These are phyloP conservation scores for Pseudogymnoascus sp. DNA, from an alignment of 2,329 filamentous ascomycete species.

Conservation along the genomic window DNA sequence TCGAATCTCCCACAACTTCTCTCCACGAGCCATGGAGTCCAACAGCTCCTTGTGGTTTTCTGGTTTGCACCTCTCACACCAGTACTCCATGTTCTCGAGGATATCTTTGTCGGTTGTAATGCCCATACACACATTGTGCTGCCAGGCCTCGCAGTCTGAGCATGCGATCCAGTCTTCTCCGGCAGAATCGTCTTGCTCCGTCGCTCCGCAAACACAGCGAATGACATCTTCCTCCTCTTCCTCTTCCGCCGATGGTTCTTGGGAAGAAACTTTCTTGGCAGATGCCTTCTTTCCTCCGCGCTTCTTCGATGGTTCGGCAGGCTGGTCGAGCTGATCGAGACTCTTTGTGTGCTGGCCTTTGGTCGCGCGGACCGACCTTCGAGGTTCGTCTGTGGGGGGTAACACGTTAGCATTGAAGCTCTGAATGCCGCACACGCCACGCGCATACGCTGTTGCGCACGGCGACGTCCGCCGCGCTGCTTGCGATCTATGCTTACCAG, in stretches of 20 bases:
- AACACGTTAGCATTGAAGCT: conserved; percentile 18
- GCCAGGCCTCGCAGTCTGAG: conserved; percentile 87
- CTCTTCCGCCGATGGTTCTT: conserved; percentile 26
- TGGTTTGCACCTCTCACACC: conserved; percentile 83
- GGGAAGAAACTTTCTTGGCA: conserved; percentile 23
- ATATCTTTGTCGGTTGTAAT: conserved; percentile 63
- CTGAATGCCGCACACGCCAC: neutral
- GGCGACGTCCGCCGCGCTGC: neutral
- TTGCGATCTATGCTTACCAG: conserved; percentile 45
- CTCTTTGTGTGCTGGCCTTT: conserved; percentile 93
- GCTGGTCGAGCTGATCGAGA: conserved; percentile 65
- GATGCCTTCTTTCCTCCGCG: conserved; percentile 44
- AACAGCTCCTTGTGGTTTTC: conserved; percentile 75
- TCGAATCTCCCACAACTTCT: conserved; percentile 76
- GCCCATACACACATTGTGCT: conserved; percentile 94
- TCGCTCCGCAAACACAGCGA: conserved; percentile 85
- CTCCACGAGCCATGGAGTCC: conserved; percentile 67
- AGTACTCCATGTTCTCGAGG: conserved; percentile 52
- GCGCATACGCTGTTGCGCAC: neutral
- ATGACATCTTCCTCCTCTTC: conserved; percentile 56
- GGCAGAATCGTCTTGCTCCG: conserved; percentile 75
- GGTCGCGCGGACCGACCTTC: conserved; percentile 89
- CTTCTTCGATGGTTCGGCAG: conserved; percentile 43
- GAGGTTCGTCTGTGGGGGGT: conserved; percentile 59
- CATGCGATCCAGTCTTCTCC: conserved; percentile 93